Base-by-base conservation (phyloP, 805 yeast genomes). In the Schwanniomyces occidentalis region DNA sequence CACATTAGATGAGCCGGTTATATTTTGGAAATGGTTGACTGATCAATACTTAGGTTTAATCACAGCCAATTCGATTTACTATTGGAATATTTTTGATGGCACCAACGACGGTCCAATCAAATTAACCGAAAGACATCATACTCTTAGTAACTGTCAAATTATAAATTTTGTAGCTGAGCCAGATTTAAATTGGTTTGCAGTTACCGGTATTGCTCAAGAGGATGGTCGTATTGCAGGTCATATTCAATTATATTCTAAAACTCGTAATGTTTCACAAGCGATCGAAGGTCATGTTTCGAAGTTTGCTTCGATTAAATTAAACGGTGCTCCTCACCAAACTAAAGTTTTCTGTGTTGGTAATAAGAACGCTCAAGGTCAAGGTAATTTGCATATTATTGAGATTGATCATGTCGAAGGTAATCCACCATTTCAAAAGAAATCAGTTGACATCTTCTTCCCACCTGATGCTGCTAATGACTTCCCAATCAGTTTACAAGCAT, bases 271-370 rank as follows among this genome's bases (percentile, higher is more conserved):
- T 24, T 90, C 97, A 9, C 99, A 93, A 68, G 90, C 95, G 14
- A 87, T 93, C 51, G 98, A 93, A 56, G 99, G 99, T 52, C 99
- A 93, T 63, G 98, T 95, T 37, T 93, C 95, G 40, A 79, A 80
- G 26, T 93, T 93, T 66, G 88, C 96, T 35, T 71, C 74, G 40
- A 68, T 93, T 44, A 74, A 79, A 42, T 71, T 91, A 49, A 84
- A 79, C 34, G 88, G 88, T 36, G 86, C 90, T 24, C 51, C 79
- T 18, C 64, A 63, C 29, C 86, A 86, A 26, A 85, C 95, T 32
- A 89, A 87, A 63, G 80, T 91, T 20, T 91, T 93, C 61, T 85
- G 95, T 40, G 90, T 91, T 56, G 98, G 95, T 52, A 88, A 89
- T 65, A 83, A 93, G 63, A 77, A 82, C 34, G 85, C 84, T 24